Base-by-base conservation (phyloP, 352 stramenopile genomes). In the Phytophthora pinifolia region DNA sequence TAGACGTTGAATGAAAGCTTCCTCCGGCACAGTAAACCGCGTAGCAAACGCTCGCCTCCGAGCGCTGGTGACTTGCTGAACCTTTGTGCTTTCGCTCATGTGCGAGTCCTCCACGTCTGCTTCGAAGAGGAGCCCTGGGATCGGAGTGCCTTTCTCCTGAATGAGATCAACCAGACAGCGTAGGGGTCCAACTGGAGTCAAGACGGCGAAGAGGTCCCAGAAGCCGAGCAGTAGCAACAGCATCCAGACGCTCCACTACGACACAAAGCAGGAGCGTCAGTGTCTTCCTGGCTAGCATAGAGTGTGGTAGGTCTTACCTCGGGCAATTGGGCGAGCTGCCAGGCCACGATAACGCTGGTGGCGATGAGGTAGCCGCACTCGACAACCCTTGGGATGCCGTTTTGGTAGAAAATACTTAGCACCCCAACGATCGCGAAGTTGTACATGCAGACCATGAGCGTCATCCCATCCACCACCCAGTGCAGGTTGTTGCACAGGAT, bases 151-250 rank as follows among this genome's bases (percentile, higher is more conserved):
- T 35, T 90, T 85, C 46, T 96, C 79, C 39, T 97, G 89, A 31
- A 98, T 94, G 17, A 98, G 70, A 47, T 98, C 82, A 7, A 94
- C 91, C 2, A 99, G 73, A 14, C 87, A 94, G 25, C 96, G 95
- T 14, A 99, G 74, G 14, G 97, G 96, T 9, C 97, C 97, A 52
- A 96, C 92, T 0, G 97, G 97, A 8, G 95, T 96, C 15, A 99
- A 71, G 2, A 99, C 97, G 4, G 97, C 97, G 61, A 97, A 98
- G 6, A 99, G 72, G 71, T 99, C 97, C 76, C 98, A 99, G 33
- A 99, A 87, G 1, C 88, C 96, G 36, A 99, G 70, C 32, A 98
- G 89, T 9, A 98, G 65, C n/a, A 96, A 62, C 4, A 96, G 68
- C 54, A 89, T 89, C 88, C 88, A 96, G 9, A 81, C 66, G 25